Evolutionary conservation across 2,329 filamentous ascomycete genomes (phyloP), one percentile per base, ranked within the genome.

Genomic region (Cadophora sp.): DNA sequence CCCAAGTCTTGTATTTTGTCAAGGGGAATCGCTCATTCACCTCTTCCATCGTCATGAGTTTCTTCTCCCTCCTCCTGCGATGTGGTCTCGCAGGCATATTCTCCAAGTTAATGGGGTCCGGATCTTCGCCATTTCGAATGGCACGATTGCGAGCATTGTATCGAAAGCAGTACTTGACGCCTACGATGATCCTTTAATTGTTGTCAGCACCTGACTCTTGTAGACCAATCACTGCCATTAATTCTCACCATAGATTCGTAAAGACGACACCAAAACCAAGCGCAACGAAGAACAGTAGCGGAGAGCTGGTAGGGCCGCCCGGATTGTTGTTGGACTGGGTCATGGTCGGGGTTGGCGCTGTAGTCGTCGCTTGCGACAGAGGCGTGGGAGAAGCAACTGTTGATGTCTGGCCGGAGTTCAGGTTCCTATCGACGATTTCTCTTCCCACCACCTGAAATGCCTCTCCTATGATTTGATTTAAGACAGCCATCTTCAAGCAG

Each of bases 91-190:
- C 81, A 67, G 93, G 92, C 87, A 98, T 94, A 67, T 91, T 87
- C 68, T 94, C 88, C 72, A 99, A 84, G 71, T 94, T 94, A 76
- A 99, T 97, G 19, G 92, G 92, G 71, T 97, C 94, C 78, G 92
- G 92, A 73, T 94, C 92, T 75, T 94, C 92, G 72, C 92, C 83
- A 81, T 87, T 83, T 75, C 93, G 89, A 76, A 93, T 83, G 69
- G 91, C 89, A 62, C 96, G 91, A 78, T 97, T 97, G 68, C 96
- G 91, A 74, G 96, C 94, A 80, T 98, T 98, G 80, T 99, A 98
- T 75, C 96, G 88, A 81, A 99, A 99, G 82, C 96, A 99, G 81
- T 99, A 99, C 83, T 99, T 99, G 70, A 99, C 96, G 74, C 96
- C 96, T 69, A 99, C 96, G 75, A 99, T 99, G 76, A 99, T 99